Percentiles rank a stretch among this genome's conserved stretches.
phyloP scores from a whole-genome alignment of 352 stramenopile species.

The Globisporangium lucens region DNA sequence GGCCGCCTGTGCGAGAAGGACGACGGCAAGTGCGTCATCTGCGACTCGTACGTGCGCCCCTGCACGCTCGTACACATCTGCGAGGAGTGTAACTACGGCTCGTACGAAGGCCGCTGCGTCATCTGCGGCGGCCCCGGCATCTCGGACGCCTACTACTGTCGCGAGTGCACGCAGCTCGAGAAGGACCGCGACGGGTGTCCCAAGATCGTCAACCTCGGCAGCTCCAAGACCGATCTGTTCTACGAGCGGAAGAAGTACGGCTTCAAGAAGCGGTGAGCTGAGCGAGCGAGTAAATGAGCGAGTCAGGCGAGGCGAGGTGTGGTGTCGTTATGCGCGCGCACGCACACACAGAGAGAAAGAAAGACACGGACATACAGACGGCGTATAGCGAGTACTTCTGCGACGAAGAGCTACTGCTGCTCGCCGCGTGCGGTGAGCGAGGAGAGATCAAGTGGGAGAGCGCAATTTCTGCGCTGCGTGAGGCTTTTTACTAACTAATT shows the following conservation, averaged over 20 bases:
- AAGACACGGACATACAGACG: neutral
- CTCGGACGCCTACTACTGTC: constrained; percentile 99
- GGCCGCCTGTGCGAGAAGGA: constrained; percentile 98
- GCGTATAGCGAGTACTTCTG: neutral
- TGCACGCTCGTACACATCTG: constrained; percentile 97
- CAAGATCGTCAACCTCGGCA: constrained; percentile 99
- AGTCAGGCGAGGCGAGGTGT: neutral
- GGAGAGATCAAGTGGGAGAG: neutral
- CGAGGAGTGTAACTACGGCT: constrained; percentile 99
- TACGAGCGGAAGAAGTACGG: constrained; percentile 99
- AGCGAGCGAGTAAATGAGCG: neutral
- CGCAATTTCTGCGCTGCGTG: neutral
- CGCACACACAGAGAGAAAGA: neutral
- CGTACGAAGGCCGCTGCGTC: constrained; percentile 94
- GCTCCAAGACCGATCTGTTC: constrained; percentile 96
- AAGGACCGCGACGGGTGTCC: constrained; percentile 98
- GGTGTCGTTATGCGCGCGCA: neutral
- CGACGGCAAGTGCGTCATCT: constrained; percentile 99
- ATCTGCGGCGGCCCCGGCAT: constrained; percentile 97
- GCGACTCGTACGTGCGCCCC: constrained; percentile 98
- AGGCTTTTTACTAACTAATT: neutral
- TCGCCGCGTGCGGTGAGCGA: neutral
- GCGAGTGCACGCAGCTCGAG: constrained; percentile 97
- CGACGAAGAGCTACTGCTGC: neutral
- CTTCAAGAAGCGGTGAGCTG: constrained; percentile 85